Evolutionary conservation across 2,329 filamentous ascomycete species (phyloP).

Genomic region (Blastomyces parvus): DNA sequence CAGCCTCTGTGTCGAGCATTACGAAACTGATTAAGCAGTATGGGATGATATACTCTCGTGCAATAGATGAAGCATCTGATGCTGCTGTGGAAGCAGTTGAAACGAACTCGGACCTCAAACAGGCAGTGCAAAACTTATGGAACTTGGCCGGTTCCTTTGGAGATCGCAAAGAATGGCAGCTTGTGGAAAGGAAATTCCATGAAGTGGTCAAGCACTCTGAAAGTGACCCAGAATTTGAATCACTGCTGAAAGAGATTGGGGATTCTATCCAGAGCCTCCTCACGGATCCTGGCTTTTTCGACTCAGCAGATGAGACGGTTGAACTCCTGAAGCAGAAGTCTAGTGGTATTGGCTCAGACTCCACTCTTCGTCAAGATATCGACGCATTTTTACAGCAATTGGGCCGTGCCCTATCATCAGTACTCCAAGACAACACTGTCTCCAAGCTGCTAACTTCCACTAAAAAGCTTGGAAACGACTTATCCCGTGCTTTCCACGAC

Average conservation of each 20-base stretch:
- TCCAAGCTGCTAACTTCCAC: slow-evolving; percentile 58
- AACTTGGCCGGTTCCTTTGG: slow-evolving; percentile 70
- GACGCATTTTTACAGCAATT: slow-evolving; percentile 61
- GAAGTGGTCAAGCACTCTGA: slow-evolving; percentile 63
- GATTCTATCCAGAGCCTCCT: slow-evolving; percentile 70
- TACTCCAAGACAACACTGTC: slow-evolving; percentile 63
- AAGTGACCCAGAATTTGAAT: slow-evolving; percentile 73
- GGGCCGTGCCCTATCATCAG: slow-evolving; percentile 57
- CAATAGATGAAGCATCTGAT: slow-evolving; percentile 56
- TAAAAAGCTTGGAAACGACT: slow-evolving; percentile 56
- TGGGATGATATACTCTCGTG: slow-evolving; percentile 65
- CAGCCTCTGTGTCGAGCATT: slow-evolving; percentile 72
- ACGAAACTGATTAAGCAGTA: slow-evolving; percentile 69
- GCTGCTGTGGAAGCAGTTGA: slow-evolving; percentile 61
- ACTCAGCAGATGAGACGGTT: slow-evolving; percentile 59
- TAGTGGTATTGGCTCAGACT: slow-evolving; percentile 51
- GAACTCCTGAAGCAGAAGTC: slow-evolving; percentile 50
- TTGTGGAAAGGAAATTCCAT: slow-evolving; percentile 58
- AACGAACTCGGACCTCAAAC: slow-evolving; percentile 63
- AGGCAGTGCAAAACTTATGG: slow-evolving; percentile 73
- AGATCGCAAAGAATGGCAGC: slow-evolving; percentile 62
- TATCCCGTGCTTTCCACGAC: slow-evolving; percentile 56
- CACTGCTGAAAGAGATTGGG: slow-evolving; percentile 62
- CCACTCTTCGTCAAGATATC: slow-evolving; percentile 61
- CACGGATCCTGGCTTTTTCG: slow-evolving; percentile 77